Evolutionary conservation across 108 stramenopile genomes (phyloP), one percentile per base, ranked within the genome.

Genomic region (Cyclostephanos invisitatus): DNA sequence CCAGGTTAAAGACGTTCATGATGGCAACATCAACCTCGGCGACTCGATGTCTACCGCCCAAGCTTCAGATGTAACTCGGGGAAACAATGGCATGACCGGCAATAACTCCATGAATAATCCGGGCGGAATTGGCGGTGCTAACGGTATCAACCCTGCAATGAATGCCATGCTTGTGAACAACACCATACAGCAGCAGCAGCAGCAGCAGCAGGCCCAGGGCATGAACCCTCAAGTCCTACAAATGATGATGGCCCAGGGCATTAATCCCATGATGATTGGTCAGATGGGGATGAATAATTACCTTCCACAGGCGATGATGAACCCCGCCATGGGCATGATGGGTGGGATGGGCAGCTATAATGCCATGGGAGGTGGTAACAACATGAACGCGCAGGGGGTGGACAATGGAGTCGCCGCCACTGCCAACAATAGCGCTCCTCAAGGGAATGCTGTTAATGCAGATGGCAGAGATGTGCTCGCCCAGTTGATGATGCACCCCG

Each of bases 281-380:
- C 53, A 54, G 25, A 54, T 54, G 53, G 53, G 48, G 53, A 53
- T 53, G 51, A 53, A 53, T 53, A 53, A 24, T 53, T 24, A 11
- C 22, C 25, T 54, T 54, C 53, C 22, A 54, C 53, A 54, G 53
- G 53, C 20, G 22, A 25, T 25, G 22, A 25, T 54, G 22, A 54
- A 54, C 27, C 53, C 53, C 11, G 2, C 63, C 37, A 24, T 44
- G 63, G 63, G 63, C 17, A 48, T 64, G 44, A 64, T 64, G 63
- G 42, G 63, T 27, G 44, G 42, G 15, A 44, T 40, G 37, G 53
- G 53, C 22, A 61, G 38, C 20, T 38, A 38, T 17, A 38, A 38
- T 9, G 35, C 28, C 35, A 61, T 61, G 35, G 36, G 38, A 61
- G 63, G 63, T 24, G 24, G 38, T 1, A 27, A 40, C 18, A 62